phyloP scores from a whole-genome alignment of 768 basidiomycete species.

The Boletus rufocinnamomeus region DNA sequence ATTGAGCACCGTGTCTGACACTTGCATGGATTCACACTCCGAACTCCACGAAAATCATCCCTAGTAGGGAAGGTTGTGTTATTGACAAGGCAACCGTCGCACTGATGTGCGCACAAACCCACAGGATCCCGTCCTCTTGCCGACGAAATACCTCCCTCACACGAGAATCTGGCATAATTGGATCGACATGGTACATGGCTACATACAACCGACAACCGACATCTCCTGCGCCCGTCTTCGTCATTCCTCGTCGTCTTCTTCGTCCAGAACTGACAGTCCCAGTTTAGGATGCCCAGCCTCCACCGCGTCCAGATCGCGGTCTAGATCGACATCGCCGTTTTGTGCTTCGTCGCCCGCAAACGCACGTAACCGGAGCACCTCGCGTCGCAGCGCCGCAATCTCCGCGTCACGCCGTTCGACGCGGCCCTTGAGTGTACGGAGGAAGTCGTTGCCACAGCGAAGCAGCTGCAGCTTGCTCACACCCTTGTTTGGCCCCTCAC shows the following conservation, averaged over 20 bases:
- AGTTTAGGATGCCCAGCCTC: slow-evolving; percentile 25
- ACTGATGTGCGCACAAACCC: too few species aligned
- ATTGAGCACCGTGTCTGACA: background rate
- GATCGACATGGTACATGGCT: slow-evolving; percentile 12
- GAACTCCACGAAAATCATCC: slow-evolving; percentile 30
- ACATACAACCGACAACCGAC: slow-evolving; percentile 6
- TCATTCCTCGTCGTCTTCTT: slow-evolving; percentile 37
- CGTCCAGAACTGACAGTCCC: slow-evolving; percentile 30
- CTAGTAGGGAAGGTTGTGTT: slow-evolving; percentile 16
- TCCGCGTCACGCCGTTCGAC: slow-evolving; percentile 82
- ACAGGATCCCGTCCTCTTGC: background rate
- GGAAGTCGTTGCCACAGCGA: slow-evolving; percentile 88
- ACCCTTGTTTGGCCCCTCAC: slow-evolving; percentile 92
- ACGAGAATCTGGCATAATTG: slow-evolving; percentile 5
- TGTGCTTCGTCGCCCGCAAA: slow-evolving; percentile 29
- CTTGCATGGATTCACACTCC: slow-evolving; percentile 22
- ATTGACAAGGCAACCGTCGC: background rate
- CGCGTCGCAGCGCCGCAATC: slow-evolving; percentile 64
- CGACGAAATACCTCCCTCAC: background rate
- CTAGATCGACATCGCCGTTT: slow-evolving; percentile 29
- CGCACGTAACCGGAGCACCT: slow-evolving; percentile 60
- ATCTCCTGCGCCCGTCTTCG: background rate
- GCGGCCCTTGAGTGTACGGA: slow-evolving; percentile 72
- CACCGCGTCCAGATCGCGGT: slow-evolving; percentile 34
- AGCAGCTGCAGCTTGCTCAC: slow-evolving; percentile 93